A percentile compares a stretch with the other conserved stretches of the same genome.
Conservation (phyloP, 192 early-diverging fungal genomes). For the Backusella mclennaniae region DNA sequence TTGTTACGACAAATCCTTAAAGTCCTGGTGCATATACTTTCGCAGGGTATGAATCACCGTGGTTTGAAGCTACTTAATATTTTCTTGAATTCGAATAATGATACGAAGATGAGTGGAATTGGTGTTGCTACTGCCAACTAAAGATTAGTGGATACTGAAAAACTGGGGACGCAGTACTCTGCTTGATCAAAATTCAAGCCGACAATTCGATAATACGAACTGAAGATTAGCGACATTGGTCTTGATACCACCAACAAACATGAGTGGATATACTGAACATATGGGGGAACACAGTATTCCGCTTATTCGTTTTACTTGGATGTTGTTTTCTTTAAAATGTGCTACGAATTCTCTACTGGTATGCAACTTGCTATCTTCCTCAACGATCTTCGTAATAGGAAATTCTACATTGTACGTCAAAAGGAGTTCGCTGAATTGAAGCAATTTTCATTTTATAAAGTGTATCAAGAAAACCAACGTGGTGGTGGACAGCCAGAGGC, state of each 20-base stretch:
- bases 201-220: not conserved
- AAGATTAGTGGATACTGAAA: slow-evolving; percentile 25
- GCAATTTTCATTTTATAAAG: slow-evolving; percentile 81
- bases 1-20: slow-evolving; percentile 90
- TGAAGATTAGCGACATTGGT: no score
- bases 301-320: slow-evolving; percentile 64
- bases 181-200: not conserved
- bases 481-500: slow-evolving; percentile 87
- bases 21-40: slow-evolving; percentile 88
- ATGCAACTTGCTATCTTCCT: slow-evolving; percentile 74
- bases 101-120: slow-evolving; percentile 71
- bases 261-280: no score
- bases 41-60: slow-evolving; percentile 83
- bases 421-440: slow-evolving; percentile 70
- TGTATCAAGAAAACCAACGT: slow-evolving; percentile 71
- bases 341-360: slow-evolving; percentile 67
- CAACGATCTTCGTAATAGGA: slow-evolving; percentile 66
- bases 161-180: not conserved
- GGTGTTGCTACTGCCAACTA: slow-evolving; percentile 63
- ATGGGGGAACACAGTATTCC: no score
- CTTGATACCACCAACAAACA: no score
- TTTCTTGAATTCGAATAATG: slow-evolving; percentile 65
- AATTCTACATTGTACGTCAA: slow-evolving; percentile 76
- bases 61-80: slow-evolving; percentile 89
- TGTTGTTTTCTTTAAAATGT: slow-evolving; percentile 79